Evolutionary conservation across 2,329 filamentous ascomycete genomes (phyloP), one percentile per base, ranked within the genome.

Genomic region (Penicillium digitatum): DNA sequence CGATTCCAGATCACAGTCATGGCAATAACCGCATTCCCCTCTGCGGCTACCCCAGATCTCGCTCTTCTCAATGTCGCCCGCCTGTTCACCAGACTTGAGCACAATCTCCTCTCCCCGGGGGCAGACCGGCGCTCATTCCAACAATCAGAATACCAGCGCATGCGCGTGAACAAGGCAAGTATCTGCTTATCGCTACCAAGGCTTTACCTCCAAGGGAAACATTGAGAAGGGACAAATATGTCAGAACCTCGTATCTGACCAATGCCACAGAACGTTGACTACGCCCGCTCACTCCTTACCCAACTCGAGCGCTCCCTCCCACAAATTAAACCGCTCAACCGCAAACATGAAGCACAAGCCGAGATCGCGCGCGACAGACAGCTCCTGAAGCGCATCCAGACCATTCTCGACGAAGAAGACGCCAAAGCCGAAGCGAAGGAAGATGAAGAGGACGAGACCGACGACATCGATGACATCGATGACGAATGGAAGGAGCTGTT

Each of bases 61-160:
- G 65, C 67, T 24, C 64, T 71, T n/a, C 66, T 78, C 38, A 76
- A 72, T 46, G 65, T 77, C 16, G 66, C 73, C 29, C 73, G 74
- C 39, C 68, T 77, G n/a, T 67, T 78, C 38, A 66, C 70, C 16
- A 73, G 76, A 29, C 69, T 78, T 24, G 74, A 75, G 55, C 65
- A 74, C 54, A 75, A 78, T 48, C 65, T 78, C 35, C 71, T 78
- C 48, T 73, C 74, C 5, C 64, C 67, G 9, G 66, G 62, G 12
- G 62, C 72, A 35, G 72, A 76, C 39, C 62, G 75, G 20, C 71
- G 68, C 55, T 62, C 69, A 12, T 60, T 76, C 37, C 71, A 66
- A 32, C 69, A 66, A 55, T 73, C 75, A 29, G 71, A 75, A 44
- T 73, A 73, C 52, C 74, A 78, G 58, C 72, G 75, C 53, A 69